These are phyloP conservation scores for Melocanna baccifera DNA, from an alignment of 176 grass and related monocot species.

Conservation along the genomic window DNA sequence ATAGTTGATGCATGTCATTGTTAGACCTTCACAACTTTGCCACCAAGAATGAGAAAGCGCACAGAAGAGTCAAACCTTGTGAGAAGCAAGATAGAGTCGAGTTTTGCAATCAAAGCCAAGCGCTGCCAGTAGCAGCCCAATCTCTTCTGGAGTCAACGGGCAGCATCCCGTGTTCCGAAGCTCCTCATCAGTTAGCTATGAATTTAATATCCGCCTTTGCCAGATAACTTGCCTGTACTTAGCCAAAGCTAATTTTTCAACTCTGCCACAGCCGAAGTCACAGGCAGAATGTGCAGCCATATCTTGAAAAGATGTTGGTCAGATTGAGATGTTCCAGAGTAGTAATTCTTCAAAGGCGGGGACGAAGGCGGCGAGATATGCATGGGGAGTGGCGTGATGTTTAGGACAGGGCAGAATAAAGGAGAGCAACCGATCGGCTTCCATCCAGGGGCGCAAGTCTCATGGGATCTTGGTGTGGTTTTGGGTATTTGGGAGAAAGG, in stretches of 20 bases:
- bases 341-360: neutral
- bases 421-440: too few species aligned
- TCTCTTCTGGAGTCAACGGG: slow-evolving; percentile 87
- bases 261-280: slow-evolving; percentile 83
- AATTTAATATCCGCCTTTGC: slow-evolving; percentile 88
- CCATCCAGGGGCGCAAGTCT: too few species aligned
- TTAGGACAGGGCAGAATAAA: too few species aligned
- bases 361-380: too few species aligned
- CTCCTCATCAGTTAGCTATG: slow-evolving; percentile 68
- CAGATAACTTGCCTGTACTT: slow-evolving; percentile 95
- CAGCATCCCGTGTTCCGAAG: slow-evolving; percentile 70
- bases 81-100: slow-evolving; percentile 88
- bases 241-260: slow-evolving; percentile 80
- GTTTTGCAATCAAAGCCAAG: slow-evolving; percentile 75
- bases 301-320: slow-evolving; percentile 54
- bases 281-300: slow-evolving; percentile 97
- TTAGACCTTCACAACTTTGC: neutral
- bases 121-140: slow-evolving; percentile 70
- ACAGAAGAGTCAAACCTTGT: slow-evolving; percentile 55
- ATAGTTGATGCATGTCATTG: slow-evolving; percentile 14
- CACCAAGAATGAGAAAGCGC: neutral
- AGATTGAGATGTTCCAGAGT: slow-evolving; percentile 6
- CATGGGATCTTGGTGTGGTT: too few species aligned
- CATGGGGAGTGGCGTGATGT: too few species aligned
- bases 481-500: too few species aligned